These are phyloP conservation scores for Termitomyces sp. DNA, from an alignment of 768 basidiomycete species.

Conservation along the genomic window DNA sequence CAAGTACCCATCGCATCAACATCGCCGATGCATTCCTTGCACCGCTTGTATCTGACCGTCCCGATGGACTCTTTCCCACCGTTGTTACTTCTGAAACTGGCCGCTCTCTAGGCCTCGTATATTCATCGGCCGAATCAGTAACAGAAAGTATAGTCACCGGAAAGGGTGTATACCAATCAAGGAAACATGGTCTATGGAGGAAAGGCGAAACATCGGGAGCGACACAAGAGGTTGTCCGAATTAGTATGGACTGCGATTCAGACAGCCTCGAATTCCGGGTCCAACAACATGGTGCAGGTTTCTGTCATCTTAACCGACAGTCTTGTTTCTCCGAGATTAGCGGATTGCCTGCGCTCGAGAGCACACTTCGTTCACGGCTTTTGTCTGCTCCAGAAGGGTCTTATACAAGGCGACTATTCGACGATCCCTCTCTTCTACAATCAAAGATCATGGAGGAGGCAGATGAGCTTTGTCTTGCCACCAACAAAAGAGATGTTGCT, in stretches of 20 bases:
- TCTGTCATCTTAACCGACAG: constrained; percentile 84
- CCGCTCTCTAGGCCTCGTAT: constrained; percentile 85
- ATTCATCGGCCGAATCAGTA: constrained; percentile 86
- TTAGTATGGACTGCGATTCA: constrained; percentile 86
- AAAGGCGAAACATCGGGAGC: constrained; percentile 97
- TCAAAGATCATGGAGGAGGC: constrained; percentile 99
- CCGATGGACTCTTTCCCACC: constrained; percentile 91
- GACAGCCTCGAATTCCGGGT: constrained; percentile 92
- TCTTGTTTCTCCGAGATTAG: constrained; percentile 84
- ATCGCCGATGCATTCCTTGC: constrained; percentile 85
- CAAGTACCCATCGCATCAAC: constrained; percentile 57
- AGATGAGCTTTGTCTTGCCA: constrained; percentile 87
- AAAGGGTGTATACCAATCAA: constrained; percentile 92
- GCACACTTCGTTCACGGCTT: constrained; percentile 67
- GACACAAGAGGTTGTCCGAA: constrained; percentile 79
- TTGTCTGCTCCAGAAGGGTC: constrained; percentile 81
- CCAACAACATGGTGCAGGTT: constrained; percentile 83
- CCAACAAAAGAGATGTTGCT: constrained; percentile 74
- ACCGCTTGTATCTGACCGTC: constrained; percentile 75
- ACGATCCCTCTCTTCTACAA: constrained; percentile 71
- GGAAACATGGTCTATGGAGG: constrained; percentile 93
- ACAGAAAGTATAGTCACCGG: constrained; percentile 83
- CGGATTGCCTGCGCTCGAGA: constrained; percentile 82
- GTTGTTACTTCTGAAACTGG: constrained; percentile 79
- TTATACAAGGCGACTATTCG: constrained; percentile 86